Conservation (phyloP, 2,329 filamentous ascomycete species). For the Catunica adiposa region DNA sequence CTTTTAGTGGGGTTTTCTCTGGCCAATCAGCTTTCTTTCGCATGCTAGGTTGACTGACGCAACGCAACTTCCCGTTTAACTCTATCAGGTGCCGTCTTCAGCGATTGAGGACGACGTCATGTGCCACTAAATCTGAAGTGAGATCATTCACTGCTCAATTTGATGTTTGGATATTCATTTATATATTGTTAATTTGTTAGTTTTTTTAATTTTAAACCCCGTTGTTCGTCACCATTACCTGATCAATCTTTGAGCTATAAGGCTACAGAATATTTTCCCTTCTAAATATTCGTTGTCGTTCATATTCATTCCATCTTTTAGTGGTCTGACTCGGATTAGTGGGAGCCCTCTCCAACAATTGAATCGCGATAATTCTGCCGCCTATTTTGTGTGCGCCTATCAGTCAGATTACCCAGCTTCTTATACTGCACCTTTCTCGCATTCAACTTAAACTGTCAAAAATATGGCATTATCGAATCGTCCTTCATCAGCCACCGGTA, state of each 20-base stretch:
- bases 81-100: too few relatives aligned
- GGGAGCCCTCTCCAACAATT: conserved; percentile 9
- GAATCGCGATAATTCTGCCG: conserved; percentile 7
- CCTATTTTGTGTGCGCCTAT: not conserved
- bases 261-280: not conserved
- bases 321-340: conserved; percentile 12
- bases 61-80: too few relatives aligned
- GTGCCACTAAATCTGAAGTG: not conserved
- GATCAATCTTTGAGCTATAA: not conserved
- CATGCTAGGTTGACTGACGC: not conserved
- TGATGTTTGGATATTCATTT: not conserved
- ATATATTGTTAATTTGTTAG: not conserved
- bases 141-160: not conserved
- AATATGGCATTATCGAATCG: conserved; percentile 18
- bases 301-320: not conserved
- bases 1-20: not conserved
- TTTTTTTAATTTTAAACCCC: not conserved
- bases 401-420: not conserved
- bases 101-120: not conserved
- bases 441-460: not conserved
- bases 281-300: not conserved
- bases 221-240: not conserved
- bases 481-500: conserved; percentile 58
- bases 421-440: too few relatives aligned
- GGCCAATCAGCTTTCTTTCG: not conserved